Base-by-base conservation (phyloP, 2,329 filamentous ascomycete species). In the Sporothrix mexicana region DNA sequence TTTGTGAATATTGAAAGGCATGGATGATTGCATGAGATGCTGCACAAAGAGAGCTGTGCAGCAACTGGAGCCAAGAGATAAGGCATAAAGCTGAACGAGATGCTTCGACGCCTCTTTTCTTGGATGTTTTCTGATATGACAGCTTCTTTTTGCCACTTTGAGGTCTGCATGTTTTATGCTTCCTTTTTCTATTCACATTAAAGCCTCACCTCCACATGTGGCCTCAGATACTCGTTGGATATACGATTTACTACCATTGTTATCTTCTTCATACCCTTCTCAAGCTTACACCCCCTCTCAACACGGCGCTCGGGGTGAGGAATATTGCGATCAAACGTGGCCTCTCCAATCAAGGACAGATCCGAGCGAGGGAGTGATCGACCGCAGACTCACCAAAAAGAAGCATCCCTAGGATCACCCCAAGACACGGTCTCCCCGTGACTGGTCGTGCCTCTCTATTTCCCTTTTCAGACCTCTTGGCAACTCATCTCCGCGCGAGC, bases 391-490 rank as follows among this genome's bases (percentile, higher is more conserved):
- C 41, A 25, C 20, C 30, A 36, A 36, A 36, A 36, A 36, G 3
- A 36, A 36, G 30, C 30, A 36, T 36, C 30, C 30, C 2, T 36
- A 36, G 30, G 30, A 36, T 36, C 30, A 36, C 30, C 30, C n/a
- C 61, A 66, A 66, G 41, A 25, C 61, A 47, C 41, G 61, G 41
- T 1, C 59, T 15, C n/a, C 15, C n/a, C 61, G 41, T 23, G 12
- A 15, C n/a, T 23, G 6, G 4, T 47, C 41, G n/a, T 20, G 41
- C 17, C n/a, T 66, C 43, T 25, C 20, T 43, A 15, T 30, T 25
- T 15, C 61, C 61, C 9, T 47, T 66, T 66, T 25, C 6, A 47
- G 41, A 66, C 17, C 5, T 66, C 61, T 66, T 66, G 41, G 61
- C 61, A 47, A 4, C 1, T 47, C 61, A 66, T 47, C 12, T 17